Percentiles rank a stretch among this genome's conserved stretches.
These are phyloP conservation scores for Thermothelomyces thermophilus DNA, from an alignment of 2,329 filamentous ascomycete genomes.

Conservation along the genomic window DNA sequence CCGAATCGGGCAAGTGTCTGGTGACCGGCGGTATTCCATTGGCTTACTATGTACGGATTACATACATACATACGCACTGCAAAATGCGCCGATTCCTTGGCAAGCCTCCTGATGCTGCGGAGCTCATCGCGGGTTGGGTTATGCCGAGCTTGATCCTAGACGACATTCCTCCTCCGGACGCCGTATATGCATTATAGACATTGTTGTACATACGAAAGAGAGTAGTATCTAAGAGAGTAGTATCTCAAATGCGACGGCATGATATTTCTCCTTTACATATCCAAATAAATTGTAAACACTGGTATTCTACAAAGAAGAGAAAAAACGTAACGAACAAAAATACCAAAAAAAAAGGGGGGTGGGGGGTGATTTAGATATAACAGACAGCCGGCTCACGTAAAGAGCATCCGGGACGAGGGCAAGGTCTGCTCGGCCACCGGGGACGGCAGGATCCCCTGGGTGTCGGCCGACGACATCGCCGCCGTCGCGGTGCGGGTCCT, in stretches of 20 bases:
- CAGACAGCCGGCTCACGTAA: constrained; percentile 25
- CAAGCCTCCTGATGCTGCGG: no score
- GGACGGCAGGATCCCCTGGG: constrained; percentile 40
- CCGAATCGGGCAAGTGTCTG: not conserved
- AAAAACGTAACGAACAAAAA: no score
- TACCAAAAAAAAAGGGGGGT: not conserved
- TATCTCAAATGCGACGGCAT: no score
- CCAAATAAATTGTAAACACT: no score
- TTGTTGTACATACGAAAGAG: no score
- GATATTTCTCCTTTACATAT: no score
- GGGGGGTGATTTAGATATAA: constrained; percentile 33
- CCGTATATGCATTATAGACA: not conserved
- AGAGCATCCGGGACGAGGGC: constrained; percentile 33
- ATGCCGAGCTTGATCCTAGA: not conserved
- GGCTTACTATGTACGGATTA: not conserved
- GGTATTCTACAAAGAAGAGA: no score
- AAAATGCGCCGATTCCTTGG: not conserved
- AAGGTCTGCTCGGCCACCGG: constrained; percentile 39
- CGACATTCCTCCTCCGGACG: no score
- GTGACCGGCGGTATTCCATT: not conserved
- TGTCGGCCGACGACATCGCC: constrained; percentile 42
- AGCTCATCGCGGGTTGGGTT: no score
- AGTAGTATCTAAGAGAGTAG: no score
- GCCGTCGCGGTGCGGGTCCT: constrained; percentile 37
- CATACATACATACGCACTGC: no score